These are phyloP conservation scores for Fusarium oligoseptatum DNA, from an alignment of 2,329 filamentous ascomycete genomes.

Conservation along the genomic window DNA sequence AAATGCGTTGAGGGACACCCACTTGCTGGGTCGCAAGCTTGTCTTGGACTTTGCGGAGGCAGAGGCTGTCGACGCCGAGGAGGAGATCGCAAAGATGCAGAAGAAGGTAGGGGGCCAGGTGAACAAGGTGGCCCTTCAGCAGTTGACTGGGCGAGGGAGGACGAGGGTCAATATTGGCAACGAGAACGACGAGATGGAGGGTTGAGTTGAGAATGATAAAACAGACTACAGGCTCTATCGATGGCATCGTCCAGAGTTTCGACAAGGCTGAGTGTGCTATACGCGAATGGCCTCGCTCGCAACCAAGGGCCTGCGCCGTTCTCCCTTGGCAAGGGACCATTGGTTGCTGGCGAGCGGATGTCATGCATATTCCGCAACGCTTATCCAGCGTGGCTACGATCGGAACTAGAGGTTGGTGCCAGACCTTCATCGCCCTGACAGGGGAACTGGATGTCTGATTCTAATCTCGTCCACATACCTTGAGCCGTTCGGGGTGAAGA, in stretches of 20 bases:
- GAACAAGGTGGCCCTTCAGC: slow-evolving; percentile 90
- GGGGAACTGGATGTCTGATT: slow-evolving; percentile 52
- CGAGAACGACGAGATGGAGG: slow-evolving; percentile 70
- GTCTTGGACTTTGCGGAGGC: slow-evolving; percentile 93
- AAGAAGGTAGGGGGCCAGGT: slow-evolving; percentile 92
- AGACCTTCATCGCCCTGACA: slow-evolving; percentile 48
- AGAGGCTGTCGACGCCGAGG: slow-evolving; percentile 91
- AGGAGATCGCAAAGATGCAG: slow-evolving; percentile 97
- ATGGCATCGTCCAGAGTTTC: slow-evolving; percentile 23
- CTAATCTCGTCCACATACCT: slow-evolving; percentile 60
- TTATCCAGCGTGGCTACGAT: slow-evolving; percentile 35
- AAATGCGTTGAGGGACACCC: slow-evolving; percentile 90
- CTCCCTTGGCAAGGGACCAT: slow-evolving; percentile 47
- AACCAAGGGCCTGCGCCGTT: slow-evolving; percentile 28
- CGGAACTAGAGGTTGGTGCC: slow-evolving; percentile 40
- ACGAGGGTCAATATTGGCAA: slow-evolving; percentile 91
- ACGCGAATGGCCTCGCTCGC: slow-evolving; percentile 24
- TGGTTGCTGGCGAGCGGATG: slow-evolving; percentile 34
- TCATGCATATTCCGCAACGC: slow-evolving; percentile 30
- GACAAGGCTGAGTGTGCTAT: slow-evolving; percentile 44
- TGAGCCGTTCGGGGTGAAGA: slow-evolving; percentile 40
- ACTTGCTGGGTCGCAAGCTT: slow-evolving; percentile 89
- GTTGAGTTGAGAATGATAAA: slow-evolving; percentile 18
- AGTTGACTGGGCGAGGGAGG: slow-evolving; percentile 84
- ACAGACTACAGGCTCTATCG: slow-evolving; percentile 37